Percentiles rank a stretch among this genome's conserved stretches.
Conservation (phyloP, 2,329 filamentous ascomycete species). For the Trichoderma asperellum region DNA sequence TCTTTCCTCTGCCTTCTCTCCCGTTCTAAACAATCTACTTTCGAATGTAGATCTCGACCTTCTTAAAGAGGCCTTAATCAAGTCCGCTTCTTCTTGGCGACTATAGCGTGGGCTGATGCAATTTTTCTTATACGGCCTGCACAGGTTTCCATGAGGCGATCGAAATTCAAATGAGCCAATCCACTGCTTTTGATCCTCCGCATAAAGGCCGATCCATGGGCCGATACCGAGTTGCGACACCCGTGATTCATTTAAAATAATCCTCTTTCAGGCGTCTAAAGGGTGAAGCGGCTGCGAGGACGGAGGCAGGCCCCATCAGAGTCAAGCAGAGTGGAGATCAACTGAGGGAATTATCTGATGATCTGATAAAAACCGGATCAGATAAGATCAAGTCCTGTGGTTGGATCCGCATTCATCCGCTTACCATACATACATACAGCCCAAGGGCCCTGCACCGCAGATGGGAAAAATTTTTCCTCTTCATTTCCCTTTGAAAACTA, state of each 20-base stretch:
- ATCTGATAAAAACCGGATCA: constrained; percentile 57
- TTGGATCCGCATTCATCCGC: constrained; percentile 24
- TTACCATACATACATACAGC: background rate
- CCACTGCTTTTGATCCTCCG: constrained; percentile 5
- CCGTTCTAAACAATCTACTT: background rate
- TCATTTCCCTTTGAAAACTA: background rate
- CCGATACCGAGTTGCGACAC: constrained; percentile 16
- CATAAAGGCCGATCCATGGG: constrained; percentile 25
- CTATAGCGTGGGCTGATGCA: constrained; percentile 23
- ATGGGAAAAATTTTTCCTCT: constrained; percentile 21
- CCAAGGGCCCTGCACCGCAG: constrained; percentile 1
- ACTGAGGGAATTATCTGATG: constrained; percentile 56
- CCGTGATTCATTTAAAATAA: constrained; percentile 14
- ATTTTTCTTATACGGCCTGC: constrained; percentile 8
- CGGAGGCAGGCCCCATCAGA: constrained; percentile 24
- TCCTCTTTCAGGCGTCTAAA: background rate
- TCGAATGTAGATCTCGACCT: constrained; percentile 15
- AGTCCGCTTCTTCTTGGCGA: constrained; percentile 16
- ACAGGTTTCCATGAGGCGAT: constrained; percentile 23
- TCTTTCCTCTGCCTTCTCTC: background rate
- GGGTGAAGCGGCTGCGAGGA: constrained; percentile 22
- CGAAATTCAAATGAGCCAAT: constrained; percentile 18
- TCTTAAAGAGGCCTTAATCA: constrained; percentile 3
- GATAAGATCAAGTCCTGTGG: constrained; percentile 43
- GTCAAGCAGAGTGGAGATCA: constrained; percentile 39